phyloP scores from a whole-genome alignment of 1,139 yeast species.

The Geotrichum histeridarum region DNA sequence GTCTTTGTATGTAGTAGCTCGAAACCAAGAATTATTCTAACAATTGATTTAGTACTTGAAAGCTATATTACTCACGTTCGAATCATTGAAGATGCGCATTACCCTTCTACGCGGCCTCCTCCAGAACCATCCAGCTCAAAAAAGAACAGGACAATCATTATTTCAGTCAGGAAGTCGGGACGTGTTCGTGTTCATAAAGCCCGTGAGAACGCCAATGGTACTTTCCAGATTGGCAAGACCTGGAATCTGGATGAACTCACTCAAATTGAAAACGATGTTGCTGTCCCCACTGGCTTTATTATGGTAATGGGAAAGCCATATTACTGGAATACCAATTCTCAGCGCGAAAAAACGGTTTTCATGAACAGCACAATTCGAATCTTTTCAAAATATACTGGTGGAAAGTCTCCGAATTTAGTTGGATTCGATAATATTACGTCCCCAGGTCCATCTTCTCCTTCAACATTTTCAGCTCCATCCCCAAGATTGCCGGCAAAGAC shows the following conservation, averaged over 20 bases:
- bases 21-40: not conserved
- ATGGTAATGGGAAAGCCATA: conserved; percentile 70
- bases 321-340: conserved; percentile 76
- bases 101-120: conserved; percentile 31
- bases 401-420: conserved; percentile 56
- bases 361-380: conserved; percentile 57
- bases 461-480: conserved; percentile 6
- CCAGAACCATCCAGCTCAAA: conserved; percentile 29
- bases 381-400: conserved; percentile 64
- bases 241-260: conserved; percentile 81
- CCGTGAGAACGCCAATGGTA: conserved; percentile 65
- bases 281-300: conserved; percentile 41
- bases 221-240: conserved; percentile 86
- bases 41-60: conserved; percentile 33
- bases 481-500: too few relatives aligned
- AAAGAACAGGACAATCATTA: conserved; percentile 38
- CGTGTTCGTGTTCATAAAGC: conserved; percentile 79
- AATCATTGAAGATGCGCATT: conserved; percentile 35
- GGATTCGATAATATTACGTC: conserved; percentile 34
- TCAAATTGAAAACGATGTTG: conserved; percentile 52
- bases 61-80: conserved; percentile 58
- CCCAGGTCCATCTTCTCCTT: not conserved
- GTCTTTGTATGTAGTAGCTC: conserved; percentile 33
- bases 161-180: conserved; percentile 53
- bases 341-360: conserved; percentile 63